Evolutionary conservation across 495 filamentous ascomycete genomes (phyloP).

Genomic region (Podospora pseudocomata): DNA sequence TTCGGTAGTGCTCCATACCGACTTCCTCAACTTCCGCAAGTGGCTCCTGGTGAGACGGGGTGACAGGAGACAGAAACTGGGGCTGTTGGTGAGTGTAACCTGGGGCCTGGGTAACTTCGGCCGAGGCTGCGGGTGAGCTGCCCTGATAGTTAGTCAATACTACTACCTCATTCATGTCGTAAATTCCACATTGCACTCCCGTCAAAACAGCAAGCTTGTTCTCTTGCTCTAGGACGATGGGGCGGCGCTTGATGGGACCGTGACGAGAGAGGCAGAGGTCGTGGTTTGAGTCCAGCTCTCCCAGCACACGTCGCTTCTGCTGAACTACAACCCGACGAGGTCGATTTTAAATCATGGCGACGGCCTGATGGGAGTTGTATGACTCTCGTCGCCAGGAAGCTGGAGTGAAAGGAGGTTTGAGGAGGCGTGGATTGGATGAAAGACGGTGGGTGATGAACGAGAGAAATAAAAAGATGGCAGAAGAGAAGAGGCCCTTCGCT

Average conservation of each 20-base stretch:
- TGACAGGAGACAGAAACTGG: background rate
- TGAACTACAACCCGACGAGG: background rate
- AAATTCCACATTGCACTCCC: constrained; percentile 22
- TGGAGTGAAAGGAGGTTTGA: background rate
- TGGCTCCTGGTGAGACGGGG: background rate
- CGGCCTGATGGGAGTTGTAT: background rate
- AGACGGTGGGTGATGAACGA: too few species aligned
- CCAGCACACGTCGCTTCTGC: constrained; percentile 15
- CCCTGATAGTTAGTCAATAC: constrained; percentile 22
- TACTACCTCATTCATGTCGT: constrained; percentile 24
- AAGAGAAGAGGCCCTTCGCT: background rate
- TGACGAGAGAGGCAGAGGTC: constrained; percentile 22
- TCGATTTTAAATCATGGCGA: background rate
- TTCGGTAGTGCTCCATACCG: constrained; percentile 24
- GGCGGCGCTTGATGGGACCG: constrained; percentile 13
- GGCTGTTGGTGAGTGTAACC: background rate
- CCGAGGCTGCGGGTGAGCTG: constrained; percentile 11
- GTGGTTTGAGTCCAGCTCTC: constrained; percentile 19
- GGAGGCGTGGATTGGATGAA: background rate
- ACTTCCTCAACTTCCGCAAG: background rate
- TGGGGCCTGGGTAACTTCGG: background rate
- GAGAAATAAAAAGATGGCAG: constrained; percentile 1
- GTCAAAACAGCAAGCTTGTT: constrained; percentile 20
- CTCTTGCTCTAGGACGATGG: constrained; percentile 28
- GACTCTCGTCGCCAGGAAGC: background rate